Percentiles rank a stretch among this genome's conserved stretches.
Conservation (phyloP, 495 filamentous ascomycete species). For the Annulohypoxylon maeteangense region DNA sequence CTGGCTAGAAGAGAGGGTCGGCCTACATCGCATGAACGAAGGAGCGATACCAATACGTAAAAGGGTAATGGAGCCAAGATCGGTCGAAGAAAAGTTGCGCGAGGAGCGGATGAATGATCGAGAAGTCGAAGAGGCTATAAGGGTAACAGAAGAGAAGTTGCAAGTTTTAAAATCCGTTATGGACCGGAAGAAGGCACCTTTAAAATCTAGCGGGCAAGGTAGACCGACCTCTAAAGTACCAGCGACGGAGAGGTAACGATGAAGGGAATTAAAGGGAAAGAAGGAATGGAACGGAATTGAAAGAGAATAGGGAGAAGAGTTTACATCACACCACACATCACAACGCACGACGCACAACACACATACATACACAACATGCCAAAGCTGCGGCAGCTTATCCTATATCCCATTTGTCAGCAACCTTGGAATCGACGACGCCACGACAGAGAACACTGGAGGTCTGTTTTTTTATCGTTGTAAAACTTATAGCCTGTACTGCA, state of each 20-base stretch:
- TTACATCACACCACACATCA: constrained; percentile 10
- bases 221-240: constrained; percentile 27
- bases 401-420: constrained; percentile 41
- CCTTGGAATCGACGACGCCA: constrained; percentile 42
- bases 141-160: constrained; percentile 84
- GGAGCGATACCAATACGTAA: constrained; percentile 51
- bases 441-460: constrained; percentile 42
- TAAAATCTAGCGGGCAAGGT: constrained; percentile 27
- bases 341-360: neutral
- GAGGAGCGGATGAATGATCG: constrained; percentile 80
- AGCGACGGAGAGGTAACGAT: constrained; percentile 27
- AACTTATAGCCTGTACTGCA: constrained; percentile 46
- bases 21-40: constrained; percentile 72
- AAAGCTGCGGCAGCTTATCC: constrained; percentile 34
- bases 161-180: constrained; percentile 78
- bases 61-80: constrained; percentile 56
- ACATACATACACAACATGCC: constrained; percentile 6
- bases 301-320: constrained; percentile 7
- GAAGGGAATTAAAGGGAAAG: neutral
- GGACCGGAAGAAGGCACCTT: constrained; percentile 60
- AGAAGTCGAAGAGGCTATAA: constrained; percentile 86
- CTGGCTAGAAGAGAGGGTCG: constrained; percentile 92
- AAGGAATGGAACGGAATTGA: too few species aligned
- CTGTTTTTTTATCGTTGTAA: constrained; percentile 39
- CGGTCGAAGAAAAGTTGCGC: constrained; percentile 64